Percentiles rank a stretch among this genome's conserved stretches.
phyloP scores from a whole-genome alignment of 192 early-diverging fungal genomes.

The Haplosporangium gracile region DNA sequence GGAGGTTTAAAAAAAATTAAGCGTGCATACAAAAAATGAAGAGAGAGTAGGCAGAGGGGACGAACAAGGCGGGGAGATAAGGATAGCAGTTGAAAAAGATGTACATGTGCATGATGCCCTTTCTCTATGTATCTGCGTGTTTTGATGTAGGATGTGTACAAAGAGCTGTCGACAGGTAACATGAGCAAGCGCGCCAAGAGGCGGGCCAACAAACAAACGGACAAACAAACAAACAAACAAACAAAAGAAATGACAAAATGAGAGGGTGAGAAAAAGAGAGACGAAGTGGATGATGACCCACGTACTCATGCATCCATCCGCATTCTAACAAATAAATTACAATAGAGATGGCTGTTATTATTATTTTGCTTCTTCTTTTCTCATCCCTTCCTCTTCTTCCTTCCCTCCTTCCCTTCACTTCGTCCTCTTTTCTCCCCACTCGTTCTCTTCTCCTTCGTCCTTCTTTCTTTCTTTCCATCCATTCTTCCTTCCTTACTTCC shows the following conservation, averaged over 20 bases:
- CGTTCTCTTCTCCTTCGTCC: not conserved
- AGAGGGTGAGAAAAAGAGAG: not conserved
- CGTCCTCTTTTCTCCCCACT: not conserved
- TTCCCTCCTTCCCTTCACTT: not conserved
- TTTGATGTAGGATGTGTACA: not conserved
- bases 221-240: not conserved
- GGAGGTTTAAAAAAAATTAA: not conserved
- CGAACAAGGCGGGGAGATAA: not conserved
- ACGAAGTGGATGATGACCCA: not conserved
- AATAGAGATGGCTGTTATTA: slow-evolving; percentile 4
- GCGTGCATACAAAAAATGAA: not conserved
- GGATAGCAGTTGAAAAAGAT: not conserved
- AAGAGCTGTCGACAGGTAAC: not conserved
- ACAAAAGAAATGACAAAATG: not conserved
- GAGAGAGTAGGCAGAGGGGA: not conserved
- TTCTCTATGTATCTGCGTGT: not conserved
- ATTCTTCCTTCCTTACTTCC: not conserved
- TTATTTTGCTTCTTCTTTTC: slow-evolving; percentile 13
- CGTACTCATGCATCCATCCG: not conserved
- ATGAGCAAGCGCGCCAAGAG: not conserved
- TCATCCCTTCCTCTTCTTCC: not conserved
- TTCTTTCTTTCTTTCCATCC: not conserved
- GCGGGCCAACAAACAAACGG: not conserved
- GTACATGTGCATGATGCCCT: not conserved
- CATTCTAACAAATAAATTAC: slow-evolving; percentile 4